Evolutionary conservation across 1,284 basidiomycete species (phyloP).

Genomic region (Volvariella volvacea): DNA sequence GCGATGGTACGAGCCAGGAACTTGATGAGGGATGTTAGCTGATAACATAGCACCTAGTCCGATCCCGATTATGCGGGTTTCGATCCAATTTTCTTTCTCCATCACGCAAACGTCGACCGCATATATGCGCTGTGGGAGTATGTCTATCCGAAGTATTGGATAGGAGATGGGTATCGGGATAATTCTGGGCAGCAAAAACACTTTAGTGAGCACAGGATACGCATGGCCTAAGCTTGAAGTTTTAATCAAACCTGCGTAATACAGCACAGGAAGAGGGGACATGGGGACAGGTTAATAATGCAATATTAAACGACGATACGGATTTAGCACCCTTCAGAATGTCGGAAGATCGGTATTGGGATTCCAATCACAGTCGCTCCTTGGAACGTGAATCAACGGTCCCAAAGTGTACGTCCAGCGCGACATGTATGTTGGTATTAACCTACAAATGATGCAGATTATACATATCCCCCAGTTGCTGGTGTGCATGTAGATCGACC

Average conservation of each 20-base stretch:
- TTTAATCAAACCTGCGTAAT: background rate
- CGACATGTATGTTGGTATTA: background rate
- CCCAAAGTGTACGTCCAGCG: background rate
- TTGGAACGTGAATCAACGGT: background rate
- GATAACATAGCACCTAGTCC: background rate
- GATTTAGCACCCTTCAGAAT: background rate
- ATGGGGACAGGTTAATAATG: background rate
- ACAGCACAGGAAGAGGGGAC: background rate
- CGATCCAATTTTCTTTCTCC: slow-evolving; percentile 1
- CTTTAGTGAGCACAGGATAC: background rate
- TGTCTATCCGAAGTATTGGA: background rate
- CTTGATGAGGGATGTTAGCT: background rate
- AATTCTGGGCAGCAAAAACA: background rate
- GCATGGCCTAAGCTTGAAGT: background rate
- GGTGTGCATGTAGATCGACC: background rate
- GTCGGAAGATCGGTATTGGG: background rate
- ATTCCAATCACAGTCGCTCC: background rate
- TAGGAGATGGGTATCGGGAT: background rate
- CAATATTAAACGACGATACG: background rate
- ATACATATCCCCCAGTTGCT: background rate
- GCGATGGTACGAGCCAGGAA: background rate
- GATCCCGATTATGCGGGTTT: background rate
- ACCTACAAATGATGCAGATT: background rate
- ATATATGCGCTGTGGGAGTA: background rate
- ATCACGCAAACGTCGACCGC: slow-evolving; percentile 1